phyloP scores from a whole-genome alignment of 2,329 filamentous ascomycete genomes.

The Fusarium illudens region DNA sequence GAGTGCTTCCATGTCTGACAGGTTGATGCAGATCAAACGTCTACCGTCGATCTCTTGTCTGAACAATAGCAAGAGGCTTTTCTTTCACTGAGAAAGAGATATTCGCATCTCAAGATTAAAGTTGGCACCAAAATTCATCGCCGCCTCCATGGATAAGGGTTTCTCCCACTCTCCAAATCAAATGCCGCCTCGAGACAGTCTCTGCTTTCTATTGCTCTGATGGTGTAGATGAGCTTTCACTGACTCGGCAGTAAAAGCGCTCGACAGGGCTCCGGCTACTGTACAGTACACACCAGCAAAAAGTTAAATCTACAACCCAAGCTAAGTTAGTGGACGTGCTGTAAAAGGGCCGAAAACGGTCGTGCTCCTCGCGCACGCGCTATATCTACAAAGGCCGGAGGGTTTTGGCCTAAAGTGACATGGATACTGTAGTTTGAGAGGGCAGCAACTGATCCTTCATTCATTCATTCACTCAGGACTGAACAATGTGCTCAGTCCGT shows the following conservation, averaged over 20 bases:
- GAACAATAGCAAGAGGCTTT: background rate
- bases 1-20: background rate
- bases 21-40: constrained; percentile 2
- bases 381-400: constrained; percentile 1
- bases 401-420: background rate
- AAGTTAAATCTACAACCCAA: too few relatives aligned
- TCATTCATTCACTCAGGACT: too few relatives aligned
- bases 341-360: constrained; percentile 30
- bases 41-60: background rate
- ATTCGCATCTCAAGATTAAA: constrained; percentile 14
- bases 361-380: constrained; percentile 19
- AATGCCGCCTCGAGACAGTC: background rate
- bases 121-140: constrained; percentile 13
- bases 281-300: too few relatives aligned
- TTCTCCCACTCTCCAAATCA: background rate
- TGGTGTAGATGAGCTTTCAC: background rate
- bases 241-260: background rate
- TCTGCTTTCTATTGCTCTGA: background rate
- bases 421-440: background rate
- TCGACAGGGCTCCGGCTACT: too few relatives aligned
- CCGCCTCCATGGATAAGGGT: constrained; percentile 9
- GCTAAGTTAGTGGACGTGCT: background rate
- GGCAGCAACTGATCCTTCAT: too few relatives aligned
- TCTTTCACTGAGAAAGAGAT: background rate
- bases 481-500: background rate